phyloP scores from a whole-genome alignment of 345 rosid species.

The Alliaria petiolata region DNA sequence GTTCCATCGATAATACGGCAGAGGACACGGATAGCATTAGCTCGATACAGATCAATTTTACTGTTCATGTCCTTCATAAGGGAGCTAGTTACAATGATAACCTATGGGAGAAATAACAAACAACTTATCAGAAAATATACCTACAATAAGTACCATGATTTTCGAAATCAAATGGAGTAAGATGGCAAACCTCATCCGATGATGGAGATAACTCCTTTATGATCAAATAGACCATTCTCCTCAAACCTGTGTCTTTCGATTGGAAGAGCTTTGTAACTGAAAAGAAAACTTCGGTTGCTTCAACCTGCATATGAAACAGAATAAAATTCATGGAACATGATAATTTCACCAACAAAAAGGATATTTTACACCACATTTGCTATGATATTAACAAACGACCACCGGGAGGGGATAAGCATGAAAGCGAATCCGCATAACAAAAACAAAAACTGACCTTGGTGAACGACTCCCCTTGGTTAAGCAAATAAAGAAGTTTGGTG shows the following conservation, averaged over 20 bases:
- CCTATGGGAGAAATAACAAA: slow-evolving; percentile 42
- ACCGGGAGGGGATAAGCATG: neutral
- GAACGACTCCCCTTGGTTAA: slow-evolving; percentile 95
- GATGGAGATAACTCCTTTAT: slow-evolving; percentile 98
- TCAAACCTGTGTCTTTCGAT: slow-evolving; percentile 82
- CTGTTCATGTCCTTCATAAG: slow-evolving; percentile 99
- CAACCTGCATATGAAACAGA: slow-evolving; percentile 45
- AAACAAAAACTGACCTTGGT: slow-evolving; percentile 56
- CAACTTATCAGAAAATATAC: neutral
- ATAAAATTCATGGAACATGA: neutral
- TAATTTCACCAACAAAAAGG: neutral
- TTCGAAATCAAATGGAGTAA: neutral
- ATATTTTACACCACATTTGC: neutral
- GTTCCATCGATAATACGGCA: slow-evolving; percentile 94
- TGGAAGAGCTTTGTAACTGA: slow-evolving; percentile 96
- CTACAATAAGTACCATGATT: neutral
- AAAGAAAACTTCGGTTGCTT: slow-evolving; percentile 96
- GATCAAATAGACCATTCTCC: slow-evolving; percentile 98
- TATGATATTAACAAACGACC: neutral
- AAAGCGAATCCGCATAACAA: neutral
- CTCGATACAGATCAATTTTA: slow-evolving; percentile 97
- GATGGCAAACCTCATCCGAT: slow-evolving; percentile 79
- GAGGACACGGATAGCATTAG: slow-evolving; percentile 97
- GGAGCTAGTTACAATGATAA: slow-evolving; percentile 96
- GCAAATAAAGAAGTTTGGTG: slow-evolving; percentile 87